Percentiles rank a stretch among this genome's conserved stretches.
phyloP scores from a whole-genome alignment of 805 yeast genomes.

The Candida sithepensis region DNA sequence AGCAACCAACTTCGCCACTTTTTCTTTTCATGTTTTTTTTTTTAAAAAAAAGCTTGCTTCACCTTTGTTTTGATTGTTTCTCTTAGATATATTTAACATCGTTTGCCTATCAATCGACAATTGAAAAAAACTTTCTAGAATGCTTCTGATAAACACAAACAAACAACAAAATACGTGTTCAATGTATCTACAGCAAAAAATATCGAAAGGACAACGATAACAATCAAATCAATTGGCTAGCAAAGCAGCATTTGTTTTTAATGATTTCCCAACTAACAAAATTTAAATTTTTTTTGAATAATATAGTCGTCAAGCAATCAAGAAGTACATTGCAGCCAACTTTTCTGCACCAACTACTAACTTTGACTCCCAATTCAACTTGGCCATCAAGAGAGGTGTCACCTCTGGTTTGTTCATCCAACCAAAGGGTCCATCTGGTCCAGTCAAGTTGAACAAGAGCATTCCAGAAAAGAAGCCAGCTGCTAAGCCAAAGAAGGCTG shows the following conservation, averaged over 20 bases:
- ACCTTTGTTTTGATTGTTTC: too few species aligned
- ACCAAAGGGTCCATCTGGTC: conserved; percentile 90
- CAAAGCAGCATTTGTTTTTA: neutral
- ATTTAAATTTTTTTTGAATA: conserved; percentile 1
- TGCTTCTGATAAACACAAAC: too few species aligned
- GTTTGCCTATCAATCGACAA: too few species aligned
- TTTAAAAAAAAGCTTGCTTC: too few species aligned
- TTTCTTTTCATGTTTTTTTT: neutral
- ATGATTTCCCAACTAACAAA: too few species aligned
- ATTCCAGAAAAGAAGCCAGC: conserved; percentile 28
- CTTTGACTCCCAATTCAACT: conserved; percentile 74
- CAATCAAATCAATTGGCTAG: too few species aligned
- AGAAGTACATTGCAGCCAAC: conserved; percentile 72
- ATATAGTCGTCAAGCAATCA: conserved; percentile 75
- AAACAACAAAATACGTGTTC: too few species aligned
- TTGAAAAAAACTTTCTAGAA: too few species aligned
- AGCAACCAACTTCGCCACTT: neutral
- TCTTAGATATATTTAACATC: too few species aligned
- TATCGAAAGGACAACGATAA: too few species aligned
- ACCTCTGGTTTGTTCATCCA: conserved; percentile 70
- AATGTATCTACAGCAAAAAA: too few species aligned
- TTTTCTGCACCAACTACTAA: conserved; percentile 54
- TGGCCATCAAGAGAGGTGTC: conserved; percentile 79
- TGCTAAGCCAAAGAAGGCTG: conserved; percentile 28
- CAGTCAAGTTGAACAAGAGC: conserved; percentile 62